Percentiles rank a stretch among this genome's conserved stretches.
Conservation (phyloP, 2,329 filamentous ascomycete genomes). For the Apiospora arundinis region DNA sequence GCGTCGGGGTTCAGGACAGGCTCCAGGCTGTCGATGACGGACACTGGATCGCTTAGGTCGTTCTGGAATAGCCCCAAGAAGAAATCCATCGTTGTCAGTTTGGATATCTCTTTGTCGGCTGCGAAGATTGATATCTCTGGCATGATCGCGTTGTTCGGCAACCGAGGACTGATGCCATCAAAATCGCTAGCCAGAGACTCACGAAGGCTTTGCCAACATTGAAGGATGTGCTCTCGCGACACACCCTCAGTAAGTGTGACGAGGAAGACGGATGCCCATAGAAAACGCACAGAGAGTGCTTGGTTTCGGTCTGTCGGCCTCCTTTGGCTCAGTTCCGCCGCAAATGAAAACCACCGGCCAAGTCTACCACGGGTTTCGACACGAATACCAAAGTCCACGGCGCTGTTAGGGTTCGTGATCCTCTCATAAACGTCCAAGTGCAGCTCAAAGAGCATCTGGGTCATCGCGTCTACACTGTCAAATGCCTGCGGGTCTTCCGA, state of each 20-base stretch:
- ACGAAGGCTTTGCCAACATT: slow-evolving; percentile 64
- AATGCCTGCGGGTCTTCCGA: slow-evolving; percentile 32
- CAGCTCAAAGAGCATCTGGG: slow-evolving; percentile 67
- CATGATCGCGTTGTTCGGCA: slow-evolving; percentile 90
- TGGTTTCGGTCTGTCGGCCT: slow-evolving; percentile 44
- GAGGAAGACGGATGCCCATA: slow-evolving; percentile 63
- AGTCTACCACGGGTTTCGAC: slow-evolving; percentile 57
- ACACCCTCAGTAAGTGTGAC: slow-evolving; percentile 60
- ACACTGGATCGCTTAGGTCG: slow-evolving; percentile 78
- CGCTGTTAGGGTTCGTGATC: slow-evolving; percentile 62
- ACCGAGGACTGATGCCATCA: slow-evolving; percentile 54
- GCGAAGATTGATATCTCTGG: slow-evolving; percentile 83
- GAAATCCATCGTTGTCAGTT: slow-evolving; percentile 94
- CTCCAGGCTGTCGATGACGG: slow-evolving; percentile 89
- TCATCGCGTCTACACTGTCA: slow-evolving; percentile 48
- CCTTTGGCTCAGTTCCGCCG: slow-evolving; percentile 51
- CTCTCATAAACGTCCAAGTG: slow-evolving; percentile 67
- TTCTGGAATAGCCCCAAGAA: slow-evolving; percentile 89
- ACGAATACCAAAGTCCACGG: slow-evolving; percentile 55
- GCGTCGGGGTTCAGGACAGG: slow-evolving; percentile 82
- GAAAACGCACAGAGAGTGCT: slow-evolving; percentile 56
- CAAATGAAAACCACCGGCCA: slow-evolving; percentile 58
- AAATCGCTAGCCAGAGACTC: slow-evolving; percentile 53
- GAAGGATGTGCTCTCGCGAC: slow-evolving; percentile 61
- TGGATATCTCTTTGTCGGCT: slow-evolving; percentile 88